Conservation (phyloP, 2,329 filamentous ascomycete genomes). For the Diatrype stigma region DNA sequence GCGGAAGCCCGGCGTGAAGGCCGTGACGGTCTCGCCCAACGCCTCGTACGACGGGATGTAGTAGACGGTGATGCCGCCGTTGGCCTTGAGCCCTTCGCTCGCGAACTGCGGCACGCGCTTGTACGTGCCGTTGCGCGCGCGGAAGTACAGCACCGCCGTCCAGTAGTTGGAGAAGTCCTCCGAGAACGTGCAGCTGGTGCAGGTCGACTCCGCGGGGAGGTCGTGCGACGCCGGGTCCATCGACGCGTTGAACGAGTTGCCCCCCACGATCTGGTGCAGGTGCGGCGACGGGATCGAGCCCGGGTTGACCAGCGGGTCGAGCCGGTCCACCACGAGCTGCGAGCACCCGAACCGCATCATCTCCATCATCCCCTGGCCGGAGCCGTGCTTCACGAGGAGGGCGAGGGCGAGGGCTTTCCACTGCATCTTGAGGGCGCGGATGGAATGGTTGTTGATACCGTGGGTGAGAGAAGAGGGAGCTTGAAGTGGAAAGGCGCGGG, state of each 20-base stretch:
- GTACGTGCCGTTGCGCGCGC: conserved; percentile 3
- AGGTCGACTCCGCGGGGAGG: not conserved
- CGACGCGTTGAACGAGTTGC: conserved; percentile 6
- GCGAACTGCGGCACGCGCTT: conserved; percentile 8
- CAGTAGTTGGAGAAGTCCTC: conserved; percentile 2
- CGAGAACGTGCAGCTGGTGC: conserved; percentile 6
- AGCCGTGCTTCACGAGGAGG: conserved; percentile 14
- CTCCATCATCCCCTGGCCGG: conserved; percentile 26
- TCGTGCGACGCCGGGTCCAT: conserved; percentile 4
- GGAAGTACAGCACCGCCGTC: conserved; percentile 3
- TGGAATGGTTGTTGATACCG: conserved; percentile 6
- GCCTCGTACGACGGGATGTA: conserved; percentile 12
- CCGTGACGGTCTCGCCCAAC: conserved; percentile 30
- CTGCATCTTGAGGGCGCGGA: conserved; percentile 20
- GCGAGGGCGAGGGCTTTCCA: conserved; percentile 16
- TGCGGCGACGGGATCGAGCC: conserved; percentile 7
- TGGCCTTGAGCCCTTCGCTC: conserved; percentile 2
- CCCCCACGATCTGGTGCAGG: conserved; percentile 9
- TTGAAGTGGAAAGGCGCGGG: conserved; percentile 7
- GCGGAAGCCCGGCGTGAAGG: conserved; percentile 36
- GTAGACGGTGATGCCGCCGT: conserved; percentile 10
- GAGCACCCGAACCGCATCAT: conserved; percentile 21
- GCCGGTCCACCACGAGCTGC: conserved; percentile 6
- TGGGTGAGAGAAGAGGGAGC: conserved; percentile 7
- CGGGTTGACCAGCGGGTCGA: conserved; percentile 8